Evolutionary conservation across 139 green algal species (phyloP).

Genomic region (Picochlorum costavermella): DNA sequence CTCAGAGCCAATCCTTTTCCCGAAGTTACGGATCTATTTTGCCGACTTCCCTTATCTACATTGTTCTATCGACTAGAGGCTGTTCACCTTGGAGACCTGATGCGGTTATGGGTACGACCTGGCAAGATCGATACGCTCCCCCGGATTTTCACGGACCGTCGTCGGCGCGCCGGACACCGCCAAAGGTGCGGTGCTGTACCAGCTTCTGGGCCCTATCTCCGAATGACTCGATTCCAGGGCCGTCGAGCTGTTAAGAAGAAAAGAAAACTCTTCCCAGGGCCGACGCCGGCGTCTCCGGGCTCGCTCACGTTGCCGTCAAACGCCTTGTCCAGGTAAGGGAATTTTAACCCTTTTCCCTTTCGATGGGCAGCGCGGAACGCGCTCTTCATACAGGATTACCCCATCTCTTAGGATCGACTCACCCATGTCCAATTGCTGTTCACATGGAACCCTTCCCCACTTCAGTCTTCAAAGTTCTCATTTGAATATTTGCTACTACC

Average conservation of each 20-base stretch:
- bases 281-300: conserved; percentile 70
- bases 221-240: conserved; percentile 80
- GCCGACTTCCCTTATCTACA: conserved; percentile 95
- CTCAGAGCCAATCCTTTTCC: conserved; percentile 94
- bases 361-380: conserved; percentile 63
- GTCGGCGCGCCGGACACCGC: conserved; percentile 73
- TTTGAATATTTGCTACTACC: conserved; percentile 93
- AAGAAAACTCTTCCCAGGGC: conserved; percentile 89
- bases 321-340: conserved; percentile 80
- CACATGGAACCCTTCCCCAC: conserved; percentile 90
- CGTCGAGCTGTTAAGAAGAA: conserved; percentile 87
- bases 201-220: conserved; percentile 78
- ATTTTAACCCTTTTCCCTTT: conserved; percentile 93
- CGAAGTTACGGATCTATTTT: conserved; percentile 95
- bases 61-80: conserved; percentile 92
- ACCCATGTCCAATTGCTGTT: conserved; percentile 94
- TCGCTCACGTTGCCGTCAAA: conserved; percentile 76
- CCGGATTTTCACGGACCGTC: conserved; percentile 85
- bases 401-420: conserved; percentile 89
- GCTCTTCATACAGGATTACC: conserved; percentile 79
- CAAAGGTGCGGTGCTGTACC: conserved; percentile 79
- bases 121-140: conserved; percentile 67
- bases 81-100: conserved; percentile 95
- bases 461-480: conserved; percentile 91
- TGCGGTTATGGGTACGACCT: conserved; percentile 91